Evolutionary conservation across 768 basidiomycete genomes (phyloP).

Genomic region (Lactarius tabidus): DNA sequence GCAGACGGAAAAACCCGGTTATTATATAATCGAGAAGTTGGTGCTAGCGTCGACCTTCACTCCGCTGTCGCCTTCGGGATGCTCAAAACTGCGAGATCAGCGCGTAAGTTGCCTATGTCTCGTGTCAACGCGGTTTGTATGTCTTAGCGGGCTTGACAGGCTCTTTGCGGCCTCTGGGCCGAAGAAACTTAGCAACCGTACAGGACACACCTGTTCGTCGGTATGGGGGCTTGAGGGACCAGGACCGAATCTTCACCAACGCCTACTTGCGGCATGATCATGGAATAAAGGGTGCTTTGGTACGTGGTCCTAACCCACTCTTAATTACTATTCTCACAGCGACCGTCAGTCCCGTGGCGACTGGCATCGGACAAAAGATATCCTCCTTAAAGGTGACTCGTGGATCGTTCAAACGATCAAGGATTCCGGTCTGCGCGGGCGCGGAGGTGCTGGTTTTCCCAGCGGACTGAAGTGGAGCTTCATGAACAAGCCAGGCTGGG

Average conservation of each 20-base stretch:
- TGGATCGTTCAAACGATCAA: conserved; percentile 98
- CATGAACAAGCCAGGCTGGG: conserved; percentile 99
- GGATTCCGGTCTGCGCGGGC: conserved; percentile 90
- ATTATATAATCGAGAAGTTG: neutral
- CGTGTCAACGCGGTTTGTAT: neutral
- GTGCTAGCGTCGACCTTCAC: neutral
- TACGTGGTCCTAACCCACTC: conserved; percentile 34
- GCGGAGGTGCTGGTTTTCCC: conserved; percentile 96
- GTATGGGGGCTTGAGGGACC: conserved; percentile 93
- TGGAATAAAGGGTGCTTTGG: conserved; percentile 88
- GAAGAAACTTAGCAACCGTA: conserved; percentile 60
- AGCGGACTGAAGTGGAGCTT: conserved; percentile 96
- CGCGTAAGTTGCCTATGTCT: conserved; percentile 16
- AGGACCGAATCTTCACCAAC: conserved; percentile 93
- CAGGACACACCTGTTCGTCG: conserved; percentile 82
- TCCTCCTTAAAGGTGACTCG: conserved; percentile 88
- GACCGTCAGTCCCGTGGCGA: conserved; percentile 76
- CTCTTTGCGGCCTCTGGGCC: conserved; percentile 21
- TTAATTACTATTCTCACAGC: neutral
- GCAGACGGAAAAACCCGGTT: neutral
- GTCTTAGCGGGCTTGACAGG: neutral
- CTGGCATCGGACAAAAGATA: conserved; percentile 98
- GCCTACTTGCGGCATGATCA: conserved; percentile 85
- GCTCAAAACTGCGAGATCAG: conserved; percentile 19
- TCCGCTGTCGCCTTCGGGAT: conserved; percentile 18